Base-by-base conservation (phyloP, 164 flowering plant species). In the Magnolia kwangsiensis region DNA sequence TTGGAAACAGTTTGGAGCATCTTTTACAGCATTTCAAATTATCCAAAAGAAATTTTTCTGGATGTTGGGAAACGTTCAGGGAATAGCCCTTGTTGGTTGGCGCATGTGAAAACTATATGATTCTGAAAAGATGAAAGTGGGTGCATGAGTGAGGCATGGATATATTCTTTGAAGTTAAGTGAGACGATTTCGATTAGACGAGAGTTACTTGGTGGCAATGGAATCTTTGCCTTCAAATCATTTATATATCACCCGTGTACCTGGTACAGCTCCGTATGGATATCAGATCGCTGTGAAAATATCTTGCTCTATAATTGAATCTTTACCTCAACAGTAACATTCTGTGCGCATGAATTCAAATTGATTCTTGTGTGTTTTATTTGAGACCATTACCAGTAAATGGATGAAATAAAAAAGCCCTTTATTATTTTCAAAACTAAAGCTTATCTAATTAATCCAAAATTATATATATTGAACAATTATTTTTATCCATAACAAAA, bases 131-230 rank as follows among this genome's bases (percentile, higher is more conserved):
- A 92, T 96, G 99, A 96, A 97, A 70, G 81, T 91, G 63, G 98
- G 98, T 72, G 99, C 85, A 78, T 96, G 88, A 98, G 87, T 59
- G 94, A 96, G 99, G 78, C 98, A 77, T 96, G 99, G 99, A 92
- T 90, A n/a, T n/a, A n/a, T 75, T 76, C 90, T 23, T 72, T 73
- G 80, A 94, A 69, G 83, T 94, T 97, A 64, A 89, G 99, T 80
- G 98, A 96, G 82, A 88, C 94, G 9, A 91, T 81, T 76, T 83
- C 95, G 75, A 88, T 96, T 71, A 98, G 95, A 19, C 82, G 98
- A 63, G 99, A 96, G 80, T 81, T 96, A 80, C 97, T 96, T 45
- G 99, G 98, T 79, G 99, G 99, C 72, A 96, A 96, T 82, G 99
- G 99, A 74, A 90, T 94, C 78, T 82, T 92, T 82, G 81, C 90